Evolutionary conservation across 495 filamentous ascomycete species (phyloP), one percentile per base, ranked within the genome.

Genomic region (Rostrohypoxylon terebratum): DNA sequence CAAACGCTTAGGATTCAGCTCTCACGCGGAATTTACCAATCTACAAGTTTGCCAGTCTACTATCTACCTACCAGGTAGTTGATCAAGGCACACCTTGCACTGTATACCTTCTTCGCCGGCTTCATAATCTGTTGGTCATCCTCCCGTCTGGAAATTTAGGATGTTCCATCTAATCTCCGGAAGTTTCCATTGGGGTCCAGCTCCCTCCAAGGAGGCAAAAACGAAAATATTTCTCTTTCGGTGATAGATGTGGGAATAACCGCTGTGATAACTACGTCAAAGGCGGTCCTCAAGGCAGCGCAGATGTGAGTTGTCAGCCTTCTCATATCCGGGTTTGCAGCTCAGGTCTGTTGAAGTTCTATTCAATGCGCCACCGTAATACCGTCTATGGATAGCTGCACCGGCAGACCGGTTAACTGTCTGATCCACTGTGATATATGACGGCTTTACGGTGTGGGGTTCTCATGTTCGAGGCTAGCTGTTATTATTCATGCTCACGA

Each of bases 291-390:
- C n/a, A 3, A 50, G 25, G 25, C 18, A 50, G 44, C 44, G 45
- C 18, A 28, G 42, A 34, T 48, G 42, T 71, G 57, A 58, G 55
- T 50, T 44, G 10, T 62, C 33, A 40, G 48, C 31, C 53, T 42
- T 36, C 53, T 45, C 31, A 23, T 8, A 3, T 31, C 48, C 33
- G 34, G 51, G n/a, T 25, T 28, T 66, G 48, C 63, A 59, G 63
- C 70, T 64, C 64, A 64, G 64, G 45, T 67, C 54, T 55, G 33
- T 42, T 11, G 18, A 61, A 14, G 4, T 51, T 60, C 48, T 48
- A 44, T 28, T 16, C 51, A 31, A 16, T 57, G 48, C 50, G 50
- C 58, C 65, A 45, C 55, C 7, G 28, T 60, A 48, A 13, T 16
- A 61, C 28, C 16, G 38, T n/a, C n/a, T n/a, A n/a, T n/a, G n/a